These are phyloP conservation scores for Leptographium flavum DNA, from an alignment of 2,329 filamentous ascomycete species.

Conservation along the genomic window DNA sequence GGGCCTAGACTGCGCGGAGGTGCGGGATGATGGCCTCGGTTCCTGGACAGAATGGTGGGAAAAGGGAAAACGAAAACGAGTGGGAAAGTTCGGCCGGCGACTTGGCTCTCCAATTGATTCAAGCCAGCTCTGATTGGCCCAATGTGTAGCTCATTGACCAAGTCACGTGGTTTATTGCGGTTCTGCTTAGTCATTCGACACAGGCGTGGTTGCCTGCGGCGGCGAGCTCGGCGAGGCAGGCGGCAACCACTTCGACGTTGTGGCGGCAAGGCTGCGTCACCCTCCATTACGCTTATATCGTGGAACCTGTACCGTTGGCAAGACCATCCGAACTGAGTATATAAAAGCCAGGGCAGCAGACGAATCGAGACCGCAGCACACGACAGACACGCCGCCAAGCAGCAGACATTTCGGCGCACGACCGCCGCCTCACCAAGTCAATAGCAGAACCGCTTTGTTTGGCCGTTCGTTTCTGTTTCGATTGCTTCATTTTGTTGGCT, in stretches of 20 bases:
- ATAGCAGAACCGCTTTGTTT: too few species aligned
- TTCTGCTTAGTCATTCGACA: constrained; percentile 3
- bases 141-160: background rate
- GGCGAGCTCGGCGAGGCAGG: too few species aligned
- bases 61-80: constrained; percentile 2
- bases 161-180: constrained; percentile 10
- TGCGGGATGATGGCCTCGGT: background rate
- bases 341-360: background rate
- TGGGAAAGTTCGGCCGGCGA: constrained; percentile 11
- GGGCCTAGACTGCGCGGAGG: background rate
- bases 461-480: too few species aligned
- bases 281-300: background rate
- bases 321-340: background rate
- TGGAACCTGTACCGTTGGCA: background rate
- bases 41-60: background rate
- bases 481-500: too few species aligned
- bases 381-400: background rate
- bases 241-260: background rate
- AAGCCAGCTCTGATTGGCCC: constrained; percentile 9
- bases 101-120: constrained; percentile 9
- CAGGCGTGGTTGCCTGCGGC: background rate
- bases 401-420: background rate
- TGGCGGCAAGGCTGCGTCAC: constrained; percentile 13
- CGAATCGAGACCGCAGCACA: background rate
- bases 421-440: too few species aligned